Percentiles rank a stretch among this genome's conserved stretches.
phyloP scores from a whole-genome alignment of 2,329 filamentous ascomycete genomes.

The Trichophyton equinum region DNA sequence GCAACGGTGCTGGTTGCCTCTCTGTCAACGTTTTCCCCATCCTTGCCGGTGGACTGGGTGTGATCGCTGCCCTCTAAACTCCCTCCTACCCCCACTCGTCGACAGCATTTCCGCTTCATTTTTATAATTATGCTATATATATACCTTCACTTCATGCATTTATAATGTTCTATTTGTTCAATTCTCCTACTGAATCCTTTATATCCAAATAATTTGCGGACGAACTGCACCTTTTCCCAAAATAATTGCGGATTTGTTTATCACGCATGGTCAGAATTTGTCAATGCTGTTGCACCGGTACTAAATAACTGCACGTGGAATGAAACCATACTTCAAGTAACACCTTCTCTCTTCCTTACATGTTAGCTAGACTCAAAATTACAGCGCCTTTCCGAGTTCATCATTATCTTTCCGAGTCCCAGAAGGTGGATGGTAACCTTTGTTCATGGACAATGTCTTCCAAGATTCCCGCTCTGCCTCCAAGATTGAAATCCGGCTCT shows the following conservation, averaged over 20 bases:
- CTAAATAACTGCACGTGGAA: background rate
- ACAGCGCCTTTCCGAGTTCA: background rate
- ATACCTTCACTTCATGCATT: background rate
- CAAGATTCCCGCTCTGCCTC: conserved; percentile 46
- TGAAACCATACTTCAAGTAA: background rate
- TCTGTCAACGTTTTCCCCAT: background rate
- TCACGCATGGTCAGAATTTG: background rate
- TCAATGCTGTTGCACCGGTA: background rate
- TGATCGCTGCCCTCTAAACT: conserved; percentile 1
- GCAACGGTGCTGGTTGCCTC: background rate
- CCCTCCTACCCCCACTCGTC: background rate
- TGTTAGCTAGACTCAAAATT: background rate
- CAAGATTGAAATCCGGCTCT: conserved; percentile 49
- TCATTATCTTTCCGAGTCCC: background rate
- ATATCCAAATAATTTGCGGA: background rate
- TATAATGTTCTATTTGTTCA: background rate
- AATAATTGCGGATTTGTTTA: background rate
- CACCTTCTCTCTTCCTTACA: too few relatives aligned
- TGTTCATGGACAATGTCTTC: conserved; percentile 31
- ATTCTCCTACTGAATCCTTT: background rate
- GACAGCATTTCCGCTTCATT: background rate
- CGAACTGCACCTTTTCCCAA: background rate
- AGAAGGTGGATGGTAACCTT: conserved; percentile 14
- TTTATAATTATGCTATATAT: background rate
- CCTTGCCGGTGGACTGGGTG: conserved; percentile 1